Conservation (phyloP, 1,139 yeast genomes). For the Ogataea hybrid region DNA sequence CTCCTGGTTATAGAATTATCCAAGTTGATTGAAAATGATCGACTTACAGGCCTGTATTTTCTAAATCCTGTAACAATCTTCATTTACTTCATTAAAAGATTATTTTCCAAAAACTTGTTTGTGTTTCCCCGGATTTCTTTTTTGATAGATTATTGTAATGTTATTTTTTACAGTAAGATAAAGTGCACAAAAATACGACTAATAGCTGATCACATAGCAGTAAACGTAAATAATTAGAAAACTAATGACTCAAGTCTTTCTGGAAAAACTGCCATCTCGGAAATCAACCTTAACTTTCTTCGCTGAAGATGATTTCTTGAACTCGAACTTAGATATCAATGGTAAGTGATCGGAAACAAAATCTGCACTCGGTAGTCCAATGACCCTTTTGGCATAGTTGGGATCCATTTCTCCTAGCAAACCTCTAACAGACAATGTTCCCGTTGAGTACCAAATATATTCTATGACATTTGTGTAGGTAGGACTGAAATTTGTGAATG, state of each 20-base stretch:
- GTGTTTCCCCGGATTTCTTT: constrained; percentile 1
- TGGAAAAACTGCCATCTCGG: constrained; percentile 40
- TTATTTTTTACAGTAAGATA: no score
- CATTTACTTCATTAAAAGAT: no score
- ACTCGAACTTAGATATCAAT: constrained; percentile 70
- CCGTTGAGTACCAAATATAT: constrained; percentile 91
- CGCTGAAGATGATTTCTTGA: constrained; percentile 50
- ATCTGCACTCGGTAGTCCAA: constrained; percentile 93
- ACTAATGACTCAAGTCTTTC: constrained; percentile 39
- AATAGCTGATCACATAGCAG: neutral
- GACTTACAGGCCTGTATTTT: neutral
- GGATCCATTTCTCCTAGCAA: constrained; percentile 81
- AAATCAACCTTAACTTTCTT: constrained; percentile 54
- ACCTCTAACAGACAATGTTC: constrained; percentile 76
- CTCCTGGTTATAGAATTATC: constrained; percentile 17
- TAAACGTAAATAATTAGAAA: constrained; percentile 1
- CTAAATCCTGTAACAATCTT: no score
- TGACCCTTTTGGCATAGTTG: constrained; percentile 68
- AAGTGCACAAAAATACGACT: no score
- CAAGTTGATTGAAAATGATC: neutral
- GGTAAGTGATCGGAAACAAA: constrained; percentile 96
- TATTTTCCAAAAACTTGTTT: neutral
- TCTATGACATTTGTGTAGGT: constrained; percentile 91
- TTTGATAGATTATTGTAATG: neutral
- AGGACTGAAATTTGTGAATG: constrained; percentile 93